Evolutionary conservation across 225 moss, liverwort and hornwort species (phyloP).

Genomic region (Antitrichia curtipendula): DNA sequence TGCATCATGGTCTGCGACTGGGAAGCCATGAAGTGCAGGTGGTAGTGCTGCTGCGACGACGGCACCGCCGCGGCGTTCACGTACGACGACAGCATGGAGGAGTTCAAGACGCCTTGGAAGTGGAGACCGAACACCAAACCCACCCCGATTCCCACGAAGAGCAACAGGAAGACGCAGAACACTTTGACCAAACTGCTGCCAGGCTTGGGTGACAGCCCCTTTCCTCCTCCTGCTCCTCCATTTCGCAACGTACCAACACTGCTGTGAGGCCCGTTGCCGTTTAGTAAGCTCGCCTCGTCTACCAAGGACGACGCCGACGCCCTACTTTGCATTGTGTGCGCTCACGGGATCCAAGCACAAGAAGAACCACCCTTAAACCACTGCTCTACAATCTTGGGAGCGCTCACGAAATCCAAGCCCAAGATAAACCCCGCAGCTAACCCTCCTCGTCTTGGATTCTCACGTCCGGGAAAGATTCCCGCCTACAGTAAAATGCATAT

Average conservation of each 20-base stretch:
- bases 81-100: constrained; percentile 10
- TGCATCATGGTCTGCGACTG: constrained; percentile 6
- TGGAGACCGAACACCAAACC: constrained; percentile 31
- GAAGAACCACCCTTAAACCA: not conserved
- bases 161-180: constrained; percentile 17
- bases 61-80: not conserved
- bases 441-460: not conserved
- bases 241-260: not conserved
- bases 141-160: constrained; percentile 14
- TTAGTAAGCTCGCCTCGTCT: constrained; percentile 2
- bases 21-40: constrained; percentile 13
- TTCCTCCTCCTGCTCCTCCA: not conserved
- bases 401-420: not conserved
- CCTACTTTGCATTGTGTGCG: constrained; percentile 29
- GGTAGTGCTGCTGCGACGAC: constrained; percentile 14
- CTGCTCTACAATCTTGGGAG: not conserved
- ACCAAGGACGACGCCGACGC: not conserved
- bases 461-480: not conserved
- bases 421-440: not conserved
- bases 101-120: constrained; percentile 25
- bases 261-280: not conserved
- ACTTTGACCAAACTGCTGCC: not conserved
- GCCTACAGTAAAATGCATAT: not conserved
- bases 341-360: not conserved
- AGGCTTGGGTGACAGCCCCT: not conserved